phyloP scores from a whole-genome alignment of 129 eudicot species.

The Flaveria sonorensis region DNA sequence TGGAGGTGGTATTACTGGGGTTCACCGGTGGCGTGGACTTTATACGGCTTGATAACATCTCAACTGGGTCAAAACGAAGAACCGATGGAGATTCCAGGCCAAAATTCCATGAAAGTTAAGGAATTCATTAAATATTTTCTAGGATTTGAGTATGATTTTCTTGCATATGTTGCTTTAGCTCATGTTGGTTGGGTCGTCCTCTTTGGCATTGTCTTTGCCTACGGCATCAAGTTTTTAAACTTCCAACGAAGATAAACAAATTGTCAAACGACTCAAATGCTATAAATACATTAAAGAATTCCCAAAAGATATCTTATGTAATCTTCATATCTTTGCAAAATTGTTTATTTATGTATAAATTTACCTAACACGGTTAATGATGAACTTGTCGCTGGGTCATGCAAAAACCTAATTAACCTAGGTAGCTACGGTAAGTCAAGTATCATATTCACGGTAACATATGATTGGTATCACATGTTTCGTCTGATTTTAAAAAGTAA shows the following conservation, averaged over 20 bases:
- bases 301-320: too few relatives aligned
- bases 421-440: too few relatives aligned
- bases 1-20: constrained; percentile 72
- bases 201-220: constrained; percentile 47
- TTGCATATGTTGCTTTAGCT: constrained; percentile 46
- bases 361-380: too few relatives aligned
- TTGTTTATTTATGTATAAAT: too few relatives aligned
- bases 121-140: constrained; percentile 39
- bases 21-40: constrained; percentile 57
- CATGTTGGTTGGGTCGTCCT: constrained; percentile 56
- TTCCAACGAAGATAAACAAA: constrained; percentile 54
- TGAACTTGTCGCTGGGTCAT: too few relatives aligned
- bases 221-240: constrained; percentile 57
- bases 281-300: too few relatives aligned
- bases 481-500: too few relatives aligned
- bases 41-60: constrained; percentile 58
- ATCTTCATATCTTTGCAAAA: too few relatives aligned
- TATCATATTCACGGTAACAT: too few relatives aligned
- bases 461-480: too few relatives aligned
- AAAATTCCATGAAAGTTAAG: constrained; percentile 31
- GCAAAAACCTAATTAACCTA: too few relatives aligned
- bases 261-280: too few relatives aligned
- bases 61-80: constrained; percentile 38
- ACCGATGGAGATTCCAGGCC: constrained; percentile 33
- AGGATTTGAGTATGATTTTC: constrained; percentile 60